phyloP scores from a whole-genome alignment of 768 basidiomycete genomes.

The Podaxis sp. region DNA sequence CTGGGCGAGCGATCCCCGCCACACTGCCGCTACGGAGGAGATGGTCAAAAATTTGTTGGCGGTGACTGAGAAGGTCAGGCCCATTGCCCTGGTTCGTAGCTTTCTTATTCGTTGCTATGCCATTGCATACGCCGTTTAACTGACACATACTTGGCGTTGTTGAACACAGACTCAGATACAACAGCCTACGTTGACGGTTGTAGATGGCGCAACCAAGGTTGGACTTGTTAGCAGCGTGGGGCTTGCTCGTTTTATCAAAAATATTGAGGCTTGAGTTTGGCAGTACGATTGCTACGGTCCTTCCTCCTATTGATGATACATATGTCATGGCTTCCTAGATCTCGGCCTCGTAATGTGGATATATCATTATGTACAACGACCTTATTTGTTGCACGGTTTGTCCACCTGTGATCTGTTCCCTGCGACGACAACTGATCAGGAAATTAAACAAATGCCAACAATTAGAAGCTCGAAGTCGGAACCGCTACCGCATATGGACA shows the following conservation, averaged over 20 bases:
- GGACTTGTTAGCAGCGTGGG: conserved; percentile 64
- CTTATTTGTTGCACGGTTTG: not conserved
- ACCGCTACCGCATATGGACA: too few relatives aligned
- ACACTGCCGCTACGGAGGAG: conserved; percentile 67
- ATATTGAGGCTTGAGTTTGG: conserved; percentile 36
- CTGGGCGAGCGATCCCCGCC: conserved; percentile 56
- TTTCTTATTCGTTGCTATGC: not conserved
- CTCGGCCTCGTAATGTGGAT: not conserved
- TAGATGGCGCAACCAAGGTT: conserved; percentile 59
- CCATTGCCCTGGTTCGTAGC: conserved; percentile 56
- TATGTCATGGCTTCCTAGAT: too few relatives aligned
- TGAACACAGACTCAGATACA: conserved; percentile 25
- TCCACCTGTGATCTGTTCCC: not conserved
- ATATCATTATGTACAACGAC: conserved; percentile 9
- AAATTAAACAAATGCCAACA: too few relatives aligned
- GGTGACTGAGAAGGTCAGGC: conserved; percentile 57
- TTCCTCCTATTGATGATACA: not conserved
- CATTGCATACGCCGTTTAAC: not conserved
- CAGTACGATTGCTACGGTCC: not conserved
- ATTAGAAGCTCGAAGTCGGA: too few relatives aligned
- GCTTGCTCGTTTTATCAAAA: conserved; percentile 63
- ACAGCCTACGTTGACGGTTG: conserved; percentile 28
- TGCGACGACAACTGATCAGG: too few relatives aligned
- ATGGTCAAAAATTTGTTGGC: conserved; percentile 67
- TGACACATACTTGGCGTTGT: not conserved